phyloP scores from a whole-genome alignment of 495 filamentous ascomycete genomes.

The Lichina pygmaea region DNA sequence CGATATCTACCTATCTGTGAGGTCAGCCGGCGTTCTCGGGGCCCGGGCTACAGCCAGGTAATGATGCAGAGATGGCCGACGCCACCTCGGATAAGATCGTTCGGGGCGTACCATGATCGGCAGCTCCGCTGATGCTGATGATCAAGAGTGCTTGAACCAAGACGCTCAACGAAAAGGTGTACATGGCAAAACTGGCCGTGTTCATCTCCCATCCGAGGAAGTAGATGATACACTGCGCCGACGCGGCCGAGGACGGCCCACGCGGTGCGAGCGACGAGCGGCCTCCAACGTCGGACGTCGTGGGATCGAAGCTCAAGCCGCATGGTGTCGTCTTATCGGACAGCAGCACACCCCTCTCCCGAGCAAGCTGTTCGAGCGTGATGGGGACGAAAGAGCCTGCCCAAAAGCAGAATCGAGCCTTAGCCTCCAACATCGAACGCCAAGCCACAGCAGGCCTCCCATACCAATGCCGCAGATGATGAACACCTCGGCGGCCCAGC shows the following conservation, averaged over 20 bases:
- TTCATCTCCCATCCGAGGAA: conserved; percentile 70
- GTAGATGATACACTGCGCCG: conserved; percentile 54
- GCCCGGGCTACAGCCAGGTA: no score
- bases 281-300: not conserved
- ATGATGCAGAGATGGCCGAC: not conserved
- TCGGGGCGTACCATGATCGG: conserved; percentile 48
- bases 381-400: conserved; percentile 90
- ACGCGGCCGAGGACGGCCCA: not conserved
- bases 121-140: conserved; percentile 83
- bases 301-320: conserved; percentile 18
- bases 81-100: not conserved
- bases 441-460: conserved; percentile 1
- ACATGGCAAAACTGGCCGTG: conserved; percentile 94
- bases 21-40: not conserved
- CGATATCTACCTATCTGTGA: conserved; percentile 24
- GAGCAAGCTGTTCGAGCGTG: conserved; percentile 72
- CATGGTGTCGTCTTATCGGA: conserved; percentile 51
- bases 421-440: not conserved
- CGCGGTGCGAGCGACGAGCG: not conserved
- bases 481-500: conserved; percentile 93
- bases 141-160: conserved; percentile 70
- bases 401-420: not conserved
- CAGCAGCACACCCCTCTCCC: conserved; percentile 64
- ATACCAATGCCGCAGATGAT: conserved; percentile 71
- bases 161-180: conserved; percentile 85